These are phyloP conservation scores for Stagonosporopsis cucurbitacearum DNA, from an alignment of 2,329 filamentous ascomycete species.

Conservation along the genomic window DNA sequence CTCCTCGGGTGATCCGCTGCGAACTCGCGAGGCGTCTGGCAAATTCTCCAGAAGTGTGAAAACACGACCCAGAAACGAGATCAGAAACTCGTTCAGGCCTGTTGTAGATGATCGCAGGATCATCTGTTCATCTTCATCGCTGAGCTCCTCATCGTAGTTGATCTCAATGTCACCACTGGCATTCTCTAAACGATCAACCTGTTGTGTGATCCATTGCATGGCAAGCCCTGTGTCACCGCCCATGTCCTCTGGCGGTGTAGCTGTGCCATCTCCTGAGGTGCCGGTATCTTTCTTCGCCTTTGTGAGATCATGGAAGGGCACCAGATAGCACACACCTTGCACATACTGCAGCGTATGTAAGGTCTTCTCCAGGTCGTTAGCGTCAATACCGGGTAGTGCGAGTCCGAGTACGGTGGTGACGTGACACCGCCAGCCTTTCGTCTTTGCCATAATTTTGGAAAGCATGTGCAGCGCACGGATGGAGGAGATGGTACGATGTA, in stretches of 20 bases:
- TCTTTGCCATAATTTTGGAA: conserved; percentile 86
- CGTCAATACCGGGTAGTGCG: conserved; percentile 92
- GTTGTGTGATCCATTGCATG: conserved; percentile 89
- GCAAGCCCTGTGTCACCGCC: conserved; percentile 65
- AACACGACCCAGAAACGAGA: conserved; percentile 89
- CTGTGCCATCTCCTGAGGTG: conserved; percentile 31
- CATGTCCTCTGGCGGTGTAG: conserved; percentile 43
- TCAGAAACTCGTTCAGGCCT: conserved; percentile 89
- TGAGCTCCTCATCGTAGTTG: conserved; percentile 81
- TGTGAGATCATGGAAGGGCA: conserved; percentile 85
- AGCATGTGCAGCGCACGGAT: conserved; percentile 91
- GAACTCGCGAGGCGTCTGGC: conserved; percentile 85
- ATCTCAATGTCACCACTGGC: conserved; percentile 85
- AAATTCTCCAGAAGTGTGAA: conserved; percentile 96
- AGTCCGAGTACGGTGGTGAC: conserved; percentile 93
- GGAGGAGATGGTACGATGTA: conserved; percentile 94
- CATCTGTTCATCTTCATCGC: conserved; percentile 82
- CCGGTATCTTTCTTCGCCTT: conserved; percentile 54
- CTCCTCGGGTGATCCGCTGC: conserved; percentile 92
- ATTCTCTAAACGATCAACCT: conserved; percentile 91
- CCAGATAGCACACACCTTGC: conserved; percentile 93
- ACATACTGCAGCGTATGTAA: conserved; percentile 94
- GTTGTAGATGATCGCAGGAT: conserved; percentile 94
- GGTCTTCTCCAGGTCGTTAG: conserved; percentile 96
- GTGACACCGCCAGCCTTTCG: conserved; percentile 96